phyloP scores from a whole-genome alignment of 1,284 basidiomycete species.

The Neonothopanus nambi region DNA sequence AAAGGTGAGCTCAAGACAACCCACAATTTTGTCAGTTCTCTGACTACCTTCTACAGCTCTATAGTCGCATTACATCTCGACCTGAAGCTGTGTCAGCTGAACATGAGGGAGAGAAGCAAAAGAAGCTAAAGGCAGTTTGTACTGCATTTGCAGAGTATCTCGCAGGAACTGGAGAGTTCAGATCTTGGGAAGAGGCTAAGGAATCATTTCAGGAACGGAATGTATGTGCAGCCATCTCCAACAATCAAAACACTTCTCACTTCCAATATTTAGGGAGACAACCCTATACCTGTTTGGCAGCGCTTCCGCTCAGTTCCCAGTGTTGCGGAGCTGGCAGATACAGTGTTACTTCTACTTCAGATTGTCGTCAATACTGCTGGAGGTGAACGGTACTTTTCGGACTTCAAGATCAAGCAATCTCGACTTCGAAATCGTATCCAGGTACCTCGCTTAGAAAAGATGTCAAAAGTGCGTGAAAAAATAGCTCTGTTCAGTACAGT shows the following conservation, averaged over 20 bases:
- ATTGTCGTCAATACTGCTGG: constrained; percentile 25
- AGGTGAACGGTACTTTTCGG: constrained; percentile 21
- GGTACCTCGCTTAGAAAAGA: constrained; percentile 19
- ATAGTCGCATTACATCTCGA: background rate
- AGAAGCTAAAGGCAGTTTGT: background rate
- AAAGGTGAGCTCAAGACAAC: background rate
- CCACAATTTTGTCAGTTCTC: background rate
- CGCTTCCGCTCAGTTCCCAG: constrained; percentile 12
- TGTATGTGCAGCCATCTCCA: too few relatives aligned
- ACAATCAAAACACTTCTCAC: too few relatives aligned
- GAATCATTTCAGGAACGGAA: too few relatives aligned
- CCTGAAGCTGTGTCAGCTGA: background rate
- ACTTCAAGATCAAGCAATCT: constrained; percentile 24
- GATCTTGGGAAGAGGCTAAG: too few relatives aligned
- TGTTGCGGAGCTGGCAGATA: constrained; percentile 21
- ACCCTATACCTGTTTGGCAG: constrained; percentile 25
- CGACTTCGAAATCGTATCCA: constrained; percentile 18
- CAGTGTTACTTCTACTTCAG: constrained; percentile 21
- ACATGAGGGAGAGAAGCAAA: background rate
- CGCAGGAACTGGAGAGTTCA: too few relatives aligned
- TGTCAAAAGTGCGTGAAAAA: constrained; percentile 12
- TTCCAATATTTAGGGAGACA: constrained; percentile 16
- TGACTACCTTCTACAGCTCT: background rate
- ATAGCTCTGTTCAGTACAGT: background rate
- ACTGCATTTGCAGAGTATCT: background rate